Evolutionary conservation across 2,329 filamentous ascomycete genomes (phyloP), one percentile per base, ranked within the genome.

Genomic region (Hortaea werneckii): DNA sequence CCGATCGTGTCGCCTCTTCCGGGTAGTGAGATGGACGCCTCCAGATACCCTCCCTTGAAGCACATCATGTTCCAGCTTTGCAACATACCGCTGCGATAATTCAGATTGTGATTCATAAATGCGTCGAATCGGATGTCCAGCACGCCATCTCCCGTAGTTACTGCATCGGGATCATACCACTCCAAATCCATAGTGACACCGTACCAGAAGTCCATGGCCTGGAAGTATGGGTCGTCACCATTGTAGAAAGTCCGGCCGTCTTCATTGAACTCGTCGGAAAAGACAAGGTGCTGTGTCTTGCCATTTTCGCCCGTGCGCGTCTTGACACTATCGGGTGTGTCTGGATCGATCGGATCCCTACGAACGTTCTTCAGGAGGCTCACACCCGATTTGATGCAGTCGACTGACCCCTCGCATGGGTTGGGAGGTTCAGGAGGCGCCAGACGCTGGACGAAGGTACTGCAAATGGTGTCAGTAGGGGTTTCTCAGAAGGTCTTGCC

Each of bases 61-160:
- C 82, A 84, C 45, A 85, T 60, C 59, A 83, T 78, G 61, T 85
- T 85, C 82, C 82, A 85, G 8, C 78, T 83, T 57, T 85, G 81
- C 6, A 85, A 54, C 82, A 85, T 85, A n/a, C 80, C 81, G 5
- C 81, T 85, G 42, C 82, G 74, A 58, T 81, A 85, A 49, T 82
- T 73, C 20, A 84, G 65, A 41, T 74, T 74, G 59, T 85, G 81
- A 51, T 77, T 85, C 50, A 75, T 64, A 58, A 80, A 83, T 5
- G 74, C 70, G 57, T 83, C 80, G 54, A 86, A 83, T 40, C 73
- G 72, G 42, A 86, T 66, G 57, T 82, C 76, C 35, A 85, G 68
- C 1, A 75, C 74, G 27, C 82, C 82, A 51, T 80, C 71, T 37
- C 68, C 71, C 3, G 81, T 85, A 2, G 74, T 53, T 34, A 50